Percentiles rank a stretch among this genome's conserved stretches.
Evolutionary conservation across 1,139 yeast genomes (phyloP).

Genomic region (Protomyces arabidopsidicola): DNA sequence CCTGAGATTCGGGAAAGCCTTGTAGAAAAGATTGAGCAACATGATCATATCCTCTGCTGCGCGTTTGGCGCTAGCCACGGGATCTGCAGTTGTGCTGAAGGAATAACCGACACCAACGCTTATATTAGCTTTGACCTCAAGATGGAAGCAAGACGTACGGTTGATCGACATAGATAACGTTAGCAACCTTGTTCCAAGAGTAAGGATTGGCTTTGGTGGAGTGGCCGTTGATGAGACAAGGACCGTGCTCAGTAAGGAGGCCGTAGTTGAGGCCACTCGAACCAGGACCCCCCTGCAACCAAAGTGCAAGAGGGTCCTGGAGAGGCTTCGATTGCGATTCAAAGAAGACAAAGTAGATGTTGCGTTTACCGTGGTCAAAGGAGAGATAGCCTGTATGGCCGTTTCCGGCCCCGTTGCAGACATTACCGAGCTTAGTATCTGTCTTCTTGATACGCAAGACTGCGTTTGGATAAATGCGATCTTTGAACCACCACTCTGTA

Average conservation of each 20-base stretch:
- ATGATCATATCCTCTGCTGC: slow-evolving; percentile 37
- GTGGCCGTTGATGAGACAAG: slow-evolving; percentile 58
- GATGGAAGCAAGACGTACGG: slow-evolving; percentile 43
- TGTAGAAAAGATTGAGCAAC: slow-evolving; percentile 63
- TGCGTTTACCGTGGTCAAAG: slow-evolving; percentile 74
- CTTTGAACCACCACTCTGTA: too few species aligned
- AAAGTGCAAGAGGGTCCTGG: slow-evolving; percentile 75
- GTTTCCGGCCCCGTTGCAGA: slow-evolving; percentile 7
- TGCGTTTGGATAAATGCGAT: background rate
- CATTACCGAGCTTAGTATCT: background rate
- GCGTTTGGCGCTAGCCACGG: slow-evolving; percentile 54
- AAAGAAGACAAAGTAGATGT: slow-evolving; percentile 77
- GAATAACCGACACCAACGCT: slow-evolving; percentile 83
- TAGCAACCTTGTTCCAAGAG: slow-evolving; percentile 16
- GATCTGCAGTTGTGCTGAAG: slow-evolving; percentile 37
- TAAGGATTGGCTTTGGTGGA: slow-evolving; percentile 56
- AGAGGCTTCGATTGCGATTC: slow-evolving; percentile 85
- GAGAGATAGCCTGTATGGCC: slow-evolving; percentile 78
- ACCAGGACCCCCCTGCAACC: slow-evolving; percentile 87
- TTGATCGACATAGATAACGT: slow-evolving; percentile 59
- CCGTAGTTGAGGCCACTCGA: slow-evolving; percentile 98
- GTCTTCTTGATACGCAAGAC: background rate
- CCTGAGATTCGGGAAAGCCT: slow-evolving; percentile 59
- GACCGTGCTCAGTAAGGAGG: slow-evolving; percentile 83
- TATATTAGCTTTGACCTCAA: too few species aligned